Conservation (phyloP, 1,284 basidiomycete genomes). For the Pseudozyma thailandica region DNA sequence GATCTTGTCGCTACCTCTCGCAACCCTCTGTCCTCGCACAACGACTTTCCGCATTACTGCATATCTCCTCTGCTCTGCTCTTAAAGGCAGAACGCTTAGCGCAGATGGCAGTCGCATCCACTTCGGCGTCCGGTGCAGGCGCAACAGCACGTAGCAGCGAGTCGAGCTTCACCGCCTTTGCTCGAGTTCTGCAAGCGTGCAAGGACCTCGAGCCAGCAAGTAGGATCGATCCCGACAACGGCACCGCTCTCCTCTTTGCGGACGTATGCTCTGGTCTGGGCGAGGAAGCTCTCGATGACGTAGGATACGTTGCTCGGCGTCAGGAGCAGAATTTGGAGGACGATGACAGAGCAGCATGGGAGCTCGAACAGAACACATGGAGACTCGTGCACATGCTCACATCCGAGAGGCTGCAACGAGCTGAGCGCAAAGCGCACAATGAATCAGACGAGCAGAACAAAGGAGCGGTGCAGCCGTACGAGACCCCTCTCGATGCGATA, state of each 20-base stretch:
- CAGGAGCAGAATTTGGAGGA: conserved; percentile 35
- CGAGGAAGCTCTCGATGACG: conserved; percentile 50
- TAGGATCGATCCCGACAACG: conserved; percentile 48
- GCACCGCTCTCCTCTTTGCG: conserved; percentile 58
- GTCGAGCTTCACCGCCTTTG: conserved; percentile 60
- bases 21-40: background rate
- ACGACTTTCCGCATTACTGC: background rate
- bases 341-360: conserved; percentile 49
- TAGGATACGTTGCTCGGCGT: conserved; percentile 23
- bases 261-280: conserved; percentile 49
- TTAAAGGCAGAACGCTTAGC: background rate
- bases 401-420: conserved; percentile 45
- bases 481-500: conserved; percentile 62
- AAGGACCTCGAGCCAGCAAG: conserved; percentile 43
- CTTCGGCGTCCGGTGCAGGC: conserved; percentile 24
- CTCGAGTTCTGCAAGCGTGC: conserved; percentile 50
- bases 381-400: conserved; percentile 53
- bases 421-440: conserved; percentile 39
- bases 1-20: background rate
- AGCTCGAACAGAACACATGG: conserved; percentile 60
- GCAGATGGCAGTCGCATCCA: conserved; percentile 12
- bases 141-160: conserved; percentile 18
- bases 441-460: conserved; percentile 9
- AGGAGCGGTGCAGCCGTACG: conserved; percentile 35
- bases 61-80: background rate